These are phyloP conservation scores for Cladophialophora carrionii DNA, from an alignment of 2,329 filamentous ascomycete genomes.

Conservation along the genomic window DNA sequence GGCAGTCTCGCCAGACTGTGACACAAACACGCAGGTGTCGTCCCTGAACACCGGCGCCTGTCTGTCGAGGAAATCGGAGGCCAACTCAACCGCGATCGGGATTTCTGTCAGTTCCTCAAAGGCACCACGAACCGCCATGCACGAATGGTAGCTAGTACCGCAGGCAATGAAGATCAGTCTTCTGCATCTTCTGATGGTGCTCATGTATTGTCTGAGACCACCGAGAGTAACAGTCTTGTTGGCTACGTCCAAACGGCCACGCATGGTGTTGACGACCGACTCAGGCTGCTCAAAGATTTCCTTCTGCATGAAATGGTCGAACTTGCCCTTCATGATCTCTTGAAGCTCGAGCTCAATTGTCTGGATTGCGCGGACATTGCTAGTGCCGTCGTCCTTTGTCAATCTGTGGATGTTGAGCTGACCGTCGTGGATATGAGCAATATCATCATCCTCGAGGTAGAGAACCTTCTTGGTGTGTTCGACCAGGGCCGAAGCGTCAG, in stretches of 20 bases:
- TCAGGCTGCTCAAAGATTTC: slow-evolving; percentile 99
- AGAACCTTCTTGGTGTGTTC: slow-evolving; percentile 99
- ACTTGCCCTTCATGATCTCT: slow-evolving; percentile 99
- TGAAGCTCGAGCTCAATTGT: slow-evolving; percentile 98
- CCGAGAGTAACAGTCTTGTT: slow-evolving; percentile 96
- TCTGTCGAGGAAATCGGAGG: slow-evolving; percentile 96
- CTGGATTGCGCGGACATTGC: slow-evolving; percentile 97
- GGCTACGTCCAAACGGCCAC: slow-evolving; percentile 89
- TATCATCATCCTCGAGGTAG: slow-evolving; percentile 99
- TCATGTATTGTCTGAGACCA: slow-evolving; percentile 93
- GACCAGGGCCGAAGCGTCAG: slow-evolving; percentile 95
- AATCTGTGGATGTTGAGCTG: slow-evolving; percentile 98
- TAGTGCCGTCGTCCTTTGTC: slow-evolving; percentile 93
- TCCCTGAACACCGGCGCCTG: slow-evolving; percentile 98
- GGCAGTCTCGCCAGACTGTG: slow-evolving; percentile 96
- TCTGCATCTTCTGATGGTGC: slow-evolving; percentile 92
- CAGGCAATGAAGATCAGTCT: slow-evolving; percentile 99
- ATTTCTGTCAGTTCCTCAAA: slow-evolving; percentile 99
- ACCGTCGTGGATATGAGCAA: slow-evolving; percentile 98
- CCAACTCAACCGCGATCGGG: slow-evolving; percentile 93
- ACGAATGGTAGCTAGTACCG: slow-evolving; percentile 97
- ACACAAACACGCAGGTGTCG: slow-evolving; percentile 98
- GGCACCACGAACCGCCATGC: slow-evolving; percentile 97
- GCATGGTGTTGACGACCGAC: slow-evolving; percentile 99
- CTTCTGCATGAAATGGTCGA: slow-evolving; percentile 99